Conservation (phyloP, 768 basidiomycete genomes). For the Hericium rajendrae region DNA sequence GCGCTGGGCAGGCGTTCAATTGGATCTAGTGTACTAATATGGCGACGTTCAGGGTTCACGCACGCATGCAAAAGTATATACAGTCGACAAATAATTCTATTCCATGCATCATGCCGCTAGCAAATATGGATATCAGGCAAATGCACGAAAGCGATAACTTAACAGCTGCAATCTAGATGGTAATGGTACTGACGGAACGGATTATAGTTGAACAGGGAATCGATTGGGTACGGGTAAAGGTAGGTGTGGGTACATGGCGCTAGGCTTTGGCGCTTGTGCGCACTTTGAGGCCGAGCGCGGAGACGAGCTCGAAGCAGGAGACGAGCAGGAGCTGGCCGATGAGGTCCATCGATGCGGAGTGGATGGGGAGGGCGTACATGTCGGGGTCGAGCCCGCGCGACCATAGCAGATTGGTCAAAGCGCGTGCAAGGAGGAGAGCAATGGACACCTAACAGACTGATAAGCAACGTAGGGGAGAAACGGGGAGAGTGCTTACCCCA, state of each 20-base stretch:
- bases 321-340: constrained; percentile 76
- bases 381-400: constrained; percentile 73
- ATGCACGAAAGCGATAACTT: neutral
- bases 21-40: neutral
- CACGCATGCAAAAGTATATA: too few species aligned
- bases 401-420: constrained; percentile 73
- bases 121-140: neutral
- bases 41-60: neutral
- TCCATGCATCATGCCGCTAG: neutral
- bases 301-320: constrained; percentile 60
- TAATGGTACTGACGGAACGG: neutral
- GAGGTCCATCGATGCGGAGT: constrained; percentile 83
- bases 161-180: neutral
- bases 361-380: constrained; percentile 87
- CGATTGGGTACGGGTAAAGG: neutral
- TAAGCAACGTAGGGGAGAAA: neutral
- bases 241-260: neutral
- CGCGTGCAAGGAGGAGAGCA: constrained; percentile 59
- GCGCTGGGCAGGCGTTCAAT: neutral
- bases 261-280: neutral
- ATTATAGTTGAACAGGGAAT: neutral
- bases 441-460: constrained; percentile 42
- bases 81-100: neutral
- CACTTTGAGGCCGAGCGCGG: constrained; percentile 29
- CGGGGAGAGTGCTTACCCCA: constrained; percentile 44